Conservation (phyloP, 192 early-diverging fungal species). For the Gryganskiella cystojenkinii region DNA sequence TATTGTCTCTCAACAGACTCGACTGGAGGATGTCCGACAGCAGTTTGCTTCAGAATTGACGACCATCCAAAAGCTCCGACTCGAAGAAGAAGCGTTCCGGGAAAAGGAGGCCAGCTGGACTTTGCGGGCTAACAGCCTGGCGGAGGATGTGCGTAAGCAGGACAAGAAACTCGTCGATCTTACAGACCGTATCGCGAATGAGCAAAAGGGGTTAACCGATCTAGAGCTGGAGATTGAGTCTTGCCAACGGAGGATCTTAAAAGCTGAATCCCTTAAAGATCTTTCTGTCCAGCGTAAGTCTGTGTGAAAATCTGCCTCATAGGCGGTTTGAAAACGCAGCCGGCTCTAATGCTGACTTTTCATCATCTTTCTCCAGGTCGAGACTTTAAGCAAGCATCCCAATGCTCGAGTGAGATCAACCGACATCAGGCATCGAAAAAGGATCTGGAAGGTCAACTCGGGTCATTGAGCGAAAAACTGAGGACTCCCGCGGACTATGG, state of each 20-base stretch:
- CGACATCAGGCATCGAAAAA: not conserved
- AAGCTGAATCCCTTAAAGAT: slow-evolving; percentile 19
- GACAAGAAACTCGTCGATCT: slow-evolving; percentile 12
- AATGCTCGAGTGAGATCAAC: slow-evolving; percentile 19
- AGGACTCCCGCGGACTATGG: slow-evolving; percentile 1
- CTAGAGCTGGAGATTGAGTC: slow-evolving; percentile 15
- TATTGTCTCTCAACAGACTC: slow-evolving; percentile 16
- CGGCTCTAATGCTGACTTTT: too few species aligned
- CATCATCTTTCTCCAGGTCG: not conserved
- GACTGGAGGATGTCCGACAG: slow-evolving; percentile 13
- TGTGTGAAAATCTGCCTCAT: too few species aligned
- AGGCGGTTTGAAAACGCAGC: too few species aligned
- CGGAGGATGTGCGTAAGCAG: not conserved
- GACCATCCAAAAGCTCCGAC: slow-evolving; percentile 17
- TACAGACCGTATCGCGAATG: not conserved
- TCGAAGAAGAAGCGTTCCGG: slow-evolving; percentile 27
- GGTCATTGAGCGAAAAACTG: not conserved
- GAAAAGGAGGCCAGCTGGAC: slow-evolving; percentile 43
- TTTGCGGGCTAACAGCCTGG: slow-evolving; percentile 10
- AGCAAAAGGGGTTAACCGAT: slow-evolving; percentile 11
- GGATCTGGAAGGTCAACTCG: slow-evolving; percentile 6
- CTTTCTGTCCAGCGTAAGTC: slow-evolving; percentile 31
- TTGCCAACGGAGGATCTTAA: slow-evolving; percentile 9
- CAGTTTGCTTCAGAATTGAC: slow-evolving; percentile 19
- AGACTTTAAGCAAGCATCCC: slow-evolving; percentile 46